Percentiles rank a stretch among this genome's conserved stretches.
These are phyloP conservation scores for Glycine tomentella DNA, from an alignment of 306 rosid genomes.

Conservation along the genomic window DNA sequence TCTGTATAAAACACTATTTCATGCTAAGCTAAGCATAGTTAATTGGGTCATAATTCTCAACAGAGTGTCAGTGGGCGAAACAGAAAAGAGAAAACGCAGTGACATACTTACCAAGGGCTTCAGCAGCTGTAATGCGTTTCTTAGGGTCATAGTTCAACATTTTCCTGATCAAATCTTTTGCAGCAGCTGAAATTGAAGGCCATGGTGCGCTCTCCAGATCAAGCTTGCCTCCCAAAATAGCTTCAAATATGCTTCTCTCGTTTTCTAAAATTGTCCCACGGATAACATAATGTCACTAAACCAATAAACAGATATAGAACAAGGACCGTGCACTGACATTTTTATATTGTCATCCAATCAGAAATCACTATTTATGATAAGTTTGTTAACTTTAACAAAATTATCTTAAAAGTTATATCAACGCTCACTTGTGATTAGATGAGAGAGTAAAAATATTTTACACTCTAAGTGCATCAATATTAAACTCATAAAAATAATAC, in stretches of 20 bases:
- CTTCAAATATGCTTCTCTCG: conserved; percentile 68
- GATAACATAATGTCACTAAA: neutral
- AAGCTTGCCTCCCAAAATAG: conserved; percentile 59
- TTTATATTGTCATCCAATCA: no score
- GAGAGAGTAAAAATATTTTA: no score
- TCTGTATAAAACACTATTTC: neutral
- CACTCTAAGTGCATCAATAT: no score
- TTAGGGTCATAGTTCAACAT: conserved; percentile 74
- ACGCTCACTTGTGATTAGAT: no score
- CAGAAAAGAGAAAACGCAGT: neutral
- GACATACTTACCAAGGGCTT: conserved; percentile 68
- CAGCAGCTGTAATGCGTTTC: conserved; percentile 83
- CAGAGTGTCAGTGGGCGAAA: no score
- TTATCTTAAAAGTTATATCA: no score
- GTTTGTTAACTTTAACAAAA: no score
- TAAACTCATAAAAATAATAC: neutral
- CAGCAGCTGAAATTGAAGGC: conserved; percentile 84
- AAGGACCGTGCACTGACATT: no score
- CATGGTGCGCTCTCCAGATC: conserved; percentile 80
- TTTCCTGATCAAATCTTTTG: conserved; percentile 82
- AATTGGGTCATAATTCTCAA: no score
- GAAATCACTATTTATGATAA: no score
- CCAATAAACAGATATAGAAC: no score
- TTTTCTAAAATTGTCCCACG: conserved; percentile 57
- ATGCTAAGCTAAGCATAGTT: conserved; percentile 9